Evolutionary conservation across 2,329 filamentous ascomycete species (phyloP).

Genomic region (Calycina marina): DNA sequence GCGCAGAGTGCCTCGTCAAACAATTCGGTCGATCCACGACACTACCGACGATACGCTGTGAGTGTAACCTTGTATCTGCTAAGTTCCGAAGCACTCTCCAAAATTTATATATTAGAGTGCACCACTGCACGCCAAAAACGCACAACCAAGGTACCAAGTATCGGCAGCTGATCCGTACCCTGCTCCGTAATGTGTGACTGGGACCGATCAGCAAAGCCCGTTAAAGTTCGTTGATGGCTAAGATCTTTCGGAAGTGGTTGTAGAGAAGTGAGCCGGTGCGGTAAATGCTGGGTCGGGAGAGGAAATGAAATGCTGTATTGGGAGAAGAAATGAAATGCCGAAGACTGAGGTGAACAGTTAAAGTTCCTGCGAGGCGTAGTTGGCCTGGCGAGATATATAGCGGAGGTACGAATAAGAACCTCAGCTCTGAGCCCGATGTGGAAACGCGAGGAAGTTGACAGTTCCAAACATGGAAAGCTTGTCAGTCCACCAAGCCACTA

Average conservation of each 20-base stretch:
- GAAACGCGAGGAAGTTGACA: no score
- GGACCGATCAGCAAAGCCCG: slow-evolving; percentile 17
- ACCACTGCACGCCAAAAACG: slow-evolving; percentile 11
- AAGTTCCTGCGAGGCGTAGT: slow-evolving; percentile 13
- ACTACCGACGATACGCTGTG: slow-evolving; percentile 12
- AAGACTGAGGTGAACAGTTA: slow-evolving; percentile 8
- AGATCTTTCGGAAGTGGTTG: no score
- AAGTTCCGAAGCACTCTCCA: slow-evolving; percentile 19
- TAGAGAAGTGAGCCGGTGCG: slow-evolving; percentile 14
- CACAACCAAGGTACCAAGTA: slow-evolving; percentile 12
- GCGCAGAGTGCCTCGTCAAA: no score
- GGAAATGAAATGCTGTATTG: slow-evolving; percentile 14
- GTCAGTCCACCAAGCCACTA: no score
- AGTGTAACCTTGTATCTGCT: slow-evolving; percentile 18
- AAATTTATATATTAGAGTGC: slow-evolving; percentile 9
- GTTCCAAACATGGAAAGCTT: no score
- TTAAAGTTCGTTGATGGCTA: slow-evolving; percentile 12
- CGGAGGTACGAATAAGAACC: slow-evolving; percentile 16
- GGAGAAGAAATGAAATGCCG: slow-evolving; percentile 14
- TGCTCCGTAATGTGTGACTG: slow-evolving; percentile 15
- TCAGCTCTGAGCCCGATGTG: slow-evolving; percentile 24
- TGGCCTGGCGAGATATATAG: slow-evolving; percentile 17
- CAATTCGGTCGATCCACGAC: slow-evolving; percentile 12
- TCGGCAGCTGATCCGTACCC: slow-evolving; percentile 21
- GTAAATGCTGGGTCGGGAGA: slow-evolving; percentile 14